A percentile compares a stretch with the other conserved stretches of the same genome.
phyloP scores from a whole-genome alignment of 2,329 filamentous ascomycete species.

The Stagonosporopsis vannaccii region DNA sequence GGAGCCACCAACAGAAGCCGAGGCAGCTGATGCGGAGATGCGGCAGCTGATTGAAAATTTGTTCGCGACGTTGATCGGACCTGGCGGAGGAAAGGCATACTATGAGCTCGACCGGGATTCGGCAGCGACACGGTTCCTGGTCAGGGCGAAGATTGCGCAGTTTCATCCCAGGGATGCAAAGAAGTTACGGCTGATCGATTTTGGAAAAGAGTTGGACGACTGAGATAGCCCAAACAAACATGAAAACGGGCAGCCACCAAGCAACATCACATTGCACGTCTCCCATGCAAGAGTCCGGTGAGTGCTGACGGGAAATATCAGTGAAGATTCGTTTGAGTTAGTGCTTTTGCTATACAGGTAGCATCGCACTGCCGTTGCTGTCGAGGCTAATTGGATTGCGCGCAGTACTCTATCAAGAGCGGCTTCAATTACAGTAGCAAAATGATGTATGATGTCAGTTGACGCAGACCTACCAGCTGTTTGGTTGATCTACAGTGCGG shows the following conservation, averaged over 20 bases:
- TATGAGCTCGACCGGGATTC: slow-evolving; percentile 59
- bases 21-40: slow-evolving; percentile 58
- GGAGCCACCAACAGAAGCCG: slow-evolving; percentile 52
- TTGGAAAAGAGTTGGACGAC: slow-evolving; percentile 54
- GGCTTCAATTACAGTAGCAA: neutral
- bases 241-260: neutral
- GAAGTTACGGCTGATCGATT: slow-evolving; percentile 61
- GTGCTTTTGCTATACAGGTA: neutral
- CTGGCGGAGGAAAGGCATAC: slow-evolving; percentile 53
- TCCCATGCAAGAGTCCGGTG: neutral
- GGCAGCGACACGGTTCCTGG: slow-evolving; percentile 61
- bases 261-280: neutral
- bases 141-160: slow-evolving; percentile 63
- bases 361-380: neutral
- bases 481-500: neutral
- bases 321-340: neutral
- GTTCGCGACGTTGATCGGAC: slow-evolving; percentile 50
- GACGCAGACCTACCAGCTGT: neutral
- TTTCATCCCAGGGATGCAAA: slow-evolving; percentile 63
- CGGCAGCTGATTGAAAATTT: slow-evolving; percentile 57
- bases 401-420: neutral
- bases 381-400: neutral
- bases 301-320: neutral
- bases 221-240: slow-evolving; percentile 20
- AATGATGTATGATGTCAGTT: too few species aligned